Evolutionary conservation across 2,329 filamentous ascomycete species (phyloP).

Genomic region (Lasiodiplodia sp.): DNA sequence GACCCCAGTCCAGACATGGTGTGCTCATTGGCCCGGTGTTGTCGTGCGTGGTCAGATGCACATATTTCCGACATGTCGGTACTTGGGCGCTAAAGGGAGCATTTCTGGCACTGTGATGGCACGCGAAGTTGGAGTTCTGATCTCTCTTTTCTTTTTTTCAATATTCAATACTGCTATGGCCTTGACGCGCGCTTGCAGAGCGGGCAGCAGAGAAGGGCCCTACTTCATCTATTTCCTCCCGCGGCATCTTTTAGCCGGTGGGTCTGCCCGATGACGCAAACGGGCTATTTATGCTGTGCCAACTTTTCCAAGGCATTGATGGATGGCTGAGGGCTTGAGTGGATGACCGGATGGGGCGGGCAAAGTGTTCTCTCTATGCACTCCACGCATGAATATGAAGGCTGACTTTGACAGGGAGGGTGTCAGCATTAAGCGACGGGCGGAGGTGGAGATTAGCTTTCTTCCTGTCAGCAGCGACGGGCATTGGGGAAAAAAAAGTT

Average conservation of each 20-base stretch:
- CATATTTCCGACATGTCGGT: background rate
- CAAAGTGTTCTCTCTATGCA: background rate
- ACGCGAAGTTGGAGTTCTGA: background rate
- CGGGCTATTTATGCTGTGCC: background rate
- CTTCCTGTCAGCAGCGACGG: background rate
- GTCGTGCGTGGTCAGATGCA: background rate
- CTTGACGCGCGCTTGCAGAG: background rate
- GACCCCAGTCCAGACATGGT: background rate
- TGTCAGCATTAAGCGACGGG: background rate
- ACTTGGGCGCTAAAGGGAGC: background rate
- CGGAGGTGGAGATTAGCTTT: background rate
- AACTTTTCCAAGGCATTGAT: slow-evolving; percentile 1
- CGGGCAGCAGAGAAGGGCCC: background rate
- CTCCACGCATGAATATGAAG: background rate
- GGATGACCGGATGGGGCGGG: background rate
- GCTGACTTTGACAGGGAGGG: background rate
- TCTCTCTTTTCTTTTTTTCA: background rate
- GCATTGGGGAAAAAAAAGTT: background rate
- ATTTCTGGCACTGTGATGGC: background rate
- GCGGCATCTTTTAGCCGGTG: background rate
- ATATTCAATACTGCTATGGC: background rate
- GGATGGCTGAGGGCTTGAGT: background rate
- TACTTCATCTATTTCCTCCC: background rate
- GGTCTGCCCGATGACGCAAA: background rate
- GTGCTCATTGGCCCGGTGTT: background rate